Evolutionary conservation across 73 alveolate species (phyloP), one percentile per base, ranked within the genome.

Genomic region (Effrenium voratum): DNA sequence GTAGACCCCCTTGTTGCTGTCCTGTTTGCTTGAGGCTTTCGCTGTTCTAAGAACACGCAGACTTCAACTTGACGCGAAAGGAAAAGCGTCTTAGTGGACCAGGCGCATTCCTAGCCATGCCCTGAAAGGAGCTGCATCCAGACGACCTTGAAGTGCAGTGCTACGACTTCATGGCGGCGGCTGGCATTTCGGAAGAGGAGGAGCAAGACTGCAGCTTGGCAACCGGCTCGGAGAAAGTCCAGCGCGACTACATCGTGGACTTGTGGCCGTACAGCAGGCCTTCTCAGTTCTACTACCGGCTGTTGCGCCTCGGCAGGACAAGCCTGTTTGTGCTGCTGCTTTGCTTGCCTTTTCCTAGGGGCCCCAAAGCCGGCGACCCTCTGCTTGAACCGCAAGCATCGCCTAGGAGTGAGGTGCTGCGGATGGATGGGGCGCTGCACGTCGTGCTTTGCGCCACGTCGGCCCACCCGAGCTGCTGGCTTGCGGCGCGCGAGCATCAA

Each of bases 171-270:
- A 52, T 52, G 68, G 68, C 68, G 22, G 68, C 68, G 68, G 68
- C 68, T 22, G 68, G 68, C 30, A 13, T 52, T 10, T 13, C 68
- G 30, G 68, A 66, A n/a, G 80, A 66, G 80, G 80, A 66, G 15
- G 41, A 66, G 38, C 44, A 66, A 6, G 80, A 66, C 15, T 16
- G 38, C 80, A 6, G 12, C 44, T 24, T 66, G 80, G 38, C 80
- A 16, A 16, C 80, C 80, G 41, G 38, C 6, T 12, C 34, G 6
- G 34, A 16, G 41, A 55, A 22, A 10, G 22, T 22, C 10, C 12
- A 24, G 80, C 80, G 80, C 15, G 80, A 66, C 80, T 66, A 66
- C 41, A 32, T 66, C 80, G 80, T 66, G 44, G 80, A 66, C 80
- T 66, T 66, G 41, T 66, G 34, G 68, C 80, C 80, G 6, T 66